A percentile compares a stretch with the other conserved stretches of the same genome.
Conservation (phyloP, 768 basidiomycete species). For the Leccinellum rugosiceps region DNA sequence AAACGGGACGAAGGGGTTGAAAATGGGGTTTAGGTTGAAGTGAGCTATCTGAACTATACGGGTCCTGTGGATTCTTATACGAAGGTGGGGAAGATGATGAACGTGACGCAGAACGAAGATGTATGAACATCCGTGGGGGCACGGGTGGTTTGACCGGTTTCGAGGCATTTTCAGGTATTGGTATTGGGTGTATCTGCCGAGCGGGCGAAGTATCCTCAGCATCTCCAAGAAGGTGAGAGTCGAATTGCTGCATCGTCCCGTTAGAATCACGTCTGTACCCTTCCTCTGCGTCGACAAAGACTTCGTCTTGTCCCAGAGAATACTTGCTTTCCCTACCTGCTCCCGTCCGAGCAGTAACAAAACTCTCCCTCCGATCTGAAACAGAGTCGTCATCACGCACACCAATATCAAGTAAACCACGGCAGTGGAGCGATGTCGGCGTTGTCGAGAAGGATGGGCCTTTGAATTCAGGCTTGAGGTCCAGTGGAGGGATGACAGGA, state of each 20-base stretch:
- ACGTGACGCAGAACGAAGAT: constrained; percentile 17
- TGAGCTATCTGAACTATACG: constrained; percentile 18
- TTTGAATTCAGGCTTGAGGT: constrained; percentile 54
- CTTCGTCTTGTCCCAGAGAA: constrained; percentile 27
- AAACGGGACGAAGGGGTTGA: constrained; percentile 15
- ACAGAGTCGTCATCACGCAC: constrained; percentile 39
- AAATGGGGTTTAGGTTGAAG: constrained; percentile 2
- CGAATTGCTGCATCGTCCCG: constrained; percentile 23
- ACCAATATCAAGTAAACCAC: constrained; percentile 21
- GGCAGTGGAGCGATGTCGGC: constrained; percentile 25
- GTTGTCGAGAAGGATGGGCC: constrained; percentile 30
- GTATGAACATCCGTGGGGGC: constrained; percentile 13
- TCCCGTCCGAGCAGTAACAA: constrained; percentile 45
- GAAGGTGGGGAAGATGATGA: constrained; percentile 26
- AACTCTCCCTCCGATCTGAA: constrained; percentile 55
- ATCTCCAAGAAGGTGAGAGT: constrained; percentile 18
- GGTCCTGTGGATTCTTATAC: constrained; percentile 17
- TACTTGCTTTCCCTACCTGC: constrained; percentile 29
- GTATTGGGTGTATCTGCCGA: background rate
- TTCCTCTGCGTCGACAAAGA: constrained; percentile 29
- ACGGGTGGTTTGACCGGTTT: constrained; percentile 18
- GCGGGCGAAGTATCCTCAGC: constrained; percentile 3
- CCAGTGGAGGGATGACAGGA: constrained; percentile 57
- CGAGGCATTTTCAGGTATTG: constrained; percentile 2
- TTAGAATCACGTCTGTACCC: constrained; percentile 19